Conservation (phyloP, 2,329 filamentous ascomycete genomes). For the Talaromyces sp. region DNA sequence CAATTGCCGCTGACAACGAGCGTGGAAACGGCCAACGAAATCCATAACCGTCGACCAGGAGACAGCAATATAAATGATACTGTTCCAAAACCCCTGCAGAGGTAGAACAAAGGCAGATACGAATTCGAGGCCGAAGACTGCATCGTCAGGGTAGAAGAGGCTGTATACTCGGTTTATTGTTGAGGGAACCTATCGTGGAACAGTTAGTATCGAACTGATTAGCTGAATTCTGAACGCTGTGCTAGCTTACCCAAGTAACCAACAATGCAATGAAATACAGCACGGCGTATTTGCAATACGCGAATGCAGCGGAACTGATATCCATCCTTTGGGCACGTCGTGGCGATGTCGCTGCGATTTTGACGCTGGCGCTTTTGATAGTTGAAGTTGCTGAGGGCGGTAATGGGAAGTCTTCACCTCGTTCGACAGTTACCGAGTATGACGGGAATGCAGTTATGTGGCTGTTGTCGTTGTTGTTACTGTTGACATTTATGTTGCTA, state of each 20-base stretch:
- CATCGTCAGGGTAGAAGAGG: constrained; percentile 52
- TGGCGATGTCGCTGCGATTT: neutral
- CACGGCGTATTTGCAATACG: constrained; percentile 37
- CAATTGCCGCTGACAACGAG: neutral
- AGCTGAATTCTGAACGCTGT: neutral
- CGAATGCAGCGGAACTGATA: constrained; percentile 28
- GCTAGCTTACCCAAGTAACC: constrained; percentile 35
- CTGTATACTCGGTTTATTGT: constrained; percentile 72
- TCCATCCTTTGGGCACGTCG: neutral
- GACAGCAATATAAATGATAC: constrained; percentile 67
- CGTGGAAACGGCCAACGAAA: neutral
- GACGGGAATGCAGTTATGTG: neutral
- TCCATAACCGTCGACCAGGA: constrained; percentile 60
- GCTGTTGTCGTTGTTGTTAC: neutral
- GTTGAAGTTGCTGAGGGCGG: neutral
- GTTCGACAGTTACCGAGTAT: constrained; percentile 32
- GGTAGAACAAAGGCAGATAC: constrained; percentile 70
- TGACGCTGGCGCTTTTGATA: neutral
- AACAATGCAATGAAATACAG: constrained; percentile 39
- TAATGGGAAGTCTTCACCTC: constrained; percentile 17
- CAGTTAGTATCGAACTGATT: neutral
- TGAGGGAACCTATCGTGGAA: constrained; percentile 52
- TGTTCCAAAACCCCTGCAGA: constrained; percentile 81
- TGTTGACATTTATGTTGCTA: neutral
- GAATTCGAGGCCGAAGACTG: constrained; percentile 59